Conservation (phyloP, 305 asterid species). For the Withania somnifera region DNA sequence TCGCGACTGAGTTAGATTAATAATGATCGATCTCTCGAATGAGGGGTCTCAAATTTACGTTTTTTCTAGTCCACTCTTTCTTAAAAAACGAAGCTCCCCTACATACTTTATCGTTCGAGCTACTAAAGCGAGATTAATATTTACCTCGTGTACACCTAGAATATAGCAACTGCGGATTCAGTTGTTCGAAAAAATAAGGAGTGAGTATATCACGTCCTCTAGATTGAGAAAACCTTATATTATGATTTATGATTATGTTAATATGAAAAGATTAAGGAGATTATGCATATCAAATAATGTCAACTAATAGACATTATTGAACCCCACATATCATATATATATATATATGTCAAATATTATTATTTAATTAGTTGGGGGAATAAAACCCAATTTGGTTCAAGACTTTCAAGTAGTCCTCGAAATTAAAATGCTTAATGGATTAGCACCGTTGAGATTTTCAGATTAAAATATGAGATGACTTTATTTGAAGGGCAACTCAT, state of each 20-base stretch:
- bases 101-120: no score
- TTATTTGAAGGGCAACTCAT: not conserved
- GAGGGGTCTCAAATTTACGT: no score
- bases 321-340: not conserved
- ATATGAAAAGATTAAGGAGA: not conserved
- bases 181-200: not conserved
- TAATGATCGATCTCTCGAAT: no score
- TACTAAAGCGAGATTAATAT: no score
- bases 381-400: not conserved
- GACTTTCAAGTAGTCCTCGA: not conserved
- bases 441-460: not conserved
- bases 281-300: not conserved
- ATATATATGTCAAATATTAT: not conserved
- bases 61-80: no score
- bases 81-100: no score
- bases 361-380: not conserved
- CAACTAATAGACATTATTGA: not conserved
- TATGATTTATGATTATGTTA: not conserved
- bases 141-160: no score
- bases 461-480: not conserved
- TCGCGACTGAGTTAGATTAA: no score
- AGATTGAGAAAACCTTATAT: not conserved
- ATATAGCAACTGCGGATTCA: no score
- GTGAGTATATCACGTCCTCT: not conserved
- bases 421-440: not conserved